Evolutionary conservation across 1,284 basidiomycete species (phyloP).

Genomic region (Sporisorium exsertum): DNA sequence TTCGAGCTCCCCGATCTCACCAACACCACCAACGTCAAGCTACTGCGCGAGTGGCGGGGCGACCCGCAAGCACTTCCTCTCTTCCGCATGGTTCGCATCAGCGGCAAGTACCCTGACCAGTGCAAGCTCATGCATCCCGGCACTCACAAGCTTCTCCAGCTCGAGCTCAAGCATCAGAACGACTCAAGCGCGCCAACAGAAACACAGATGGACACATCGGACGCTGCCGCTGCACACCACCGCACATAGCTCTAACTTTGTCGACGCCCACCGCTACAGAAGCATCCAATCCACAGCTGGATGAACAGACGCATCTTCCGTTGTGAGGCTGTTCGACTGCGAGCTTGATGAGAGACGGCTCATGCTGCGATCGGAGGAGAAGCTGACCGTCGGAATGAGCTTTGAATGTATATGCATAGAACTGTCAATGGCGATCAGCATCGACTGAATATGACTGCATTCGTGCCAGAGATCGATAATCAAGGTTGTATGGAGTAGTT

Average conservation of each 20-base stretch:
- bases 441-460: too few relatives aligned
- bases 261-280: too few relatives aligned
- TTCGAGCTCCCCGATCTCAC: conserved; percentile 65
- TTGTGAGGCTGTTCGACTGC: too few relatives aligned
- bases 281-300: not conserved
- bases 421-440: too few relatives aligned
- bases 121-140: conserved; percentile 55
- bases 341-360: too few relatives aligned
- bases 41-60: conserved; percentile 65
- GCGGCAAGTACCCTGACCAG: conserved; percentile 53
- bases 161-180: conserved; percentile 28
- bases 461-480: too few relatives aligned
- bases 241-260: too few relatives aligned
- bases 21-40: conserved; percentile 57
- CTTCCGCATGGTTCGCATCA: conserved; percentile 66
- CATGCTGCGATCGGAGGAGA: too few relatives aligned
- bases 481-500: conserved; percentile 34
- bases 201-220: conserved; percentile 31
- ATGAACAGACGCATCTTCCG: too few relatives aligned
- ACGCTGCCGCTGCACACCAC: not conserved
- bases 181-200: not conserved
- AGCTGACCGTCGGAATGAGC: too few relatives aligned
- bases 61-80: conserved; percentile 62
- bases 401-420: too few relatives aligned
- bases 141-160: conserved; percentile 55